Base-by-base conservation (phyloP, 2,329 filamentous ascomycete species). In the Hypoxylon rubiginosum region DNA sequence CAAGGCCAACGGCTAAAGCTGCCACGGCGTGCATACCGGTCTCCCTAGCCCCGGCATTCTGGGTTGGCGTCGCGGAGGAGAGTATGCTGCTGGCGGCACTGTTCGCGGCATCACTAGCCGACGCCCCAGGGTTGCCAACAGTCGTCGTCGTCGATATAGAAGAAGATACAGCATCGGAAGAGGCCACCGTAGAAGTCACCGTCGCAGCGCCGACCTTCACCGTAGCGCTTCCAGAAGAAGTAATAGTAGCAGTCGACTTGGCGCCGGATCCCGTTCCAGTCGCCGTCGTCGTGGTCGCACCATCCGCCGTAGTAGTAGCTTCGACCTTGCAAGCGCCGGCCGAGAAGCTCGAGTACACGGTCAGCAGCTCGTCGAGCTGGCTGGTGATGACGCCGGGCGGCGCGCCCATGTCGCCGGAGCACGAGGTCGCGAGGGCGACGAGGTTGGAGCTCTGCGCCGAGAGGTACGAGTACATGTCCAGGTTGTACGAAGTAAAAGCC, bases 401-500 rank as follows among this genome's bases (percentile, higher is more conserved):
- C 3, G 67, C 58, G 36, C 62, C 67, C 58, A 70, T 61, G 4
- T 63, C 56, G 43, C 26, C 11, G 17, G 64, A 58, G 56, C 67
- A 70, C 34, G 21, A 59, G 21, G 62, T 49, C 3, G 62, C 67
- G 5, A 70, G n/a, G 1, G 45, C 52, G 6, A 58, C n/a, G 1
- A 70, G 28, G 52, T 67, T 66, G 28, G 64, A 58, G 34, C 58
- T 64, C 56, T 70, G 62, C 6, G 26, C 24, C 1, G 67, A 68
- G 10, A 70, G 45, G 53, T 66, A 70, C 41, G 67, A 61, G 64
- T 70, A 70, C 58, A 70, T 58, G 1, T 32, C 56, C 21, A 63
- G 26, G 58, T 63, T 62, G 53, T 53, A 70, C 7, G 56, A 58
- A 1, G 62, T 59, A 39, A 53, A 70, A 1, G 55, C 67, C 9